phyloP scores from a whole-genome alignment of 2,329 filamentous ascomycete species.

The Curvularia verruculosa region DNA sequence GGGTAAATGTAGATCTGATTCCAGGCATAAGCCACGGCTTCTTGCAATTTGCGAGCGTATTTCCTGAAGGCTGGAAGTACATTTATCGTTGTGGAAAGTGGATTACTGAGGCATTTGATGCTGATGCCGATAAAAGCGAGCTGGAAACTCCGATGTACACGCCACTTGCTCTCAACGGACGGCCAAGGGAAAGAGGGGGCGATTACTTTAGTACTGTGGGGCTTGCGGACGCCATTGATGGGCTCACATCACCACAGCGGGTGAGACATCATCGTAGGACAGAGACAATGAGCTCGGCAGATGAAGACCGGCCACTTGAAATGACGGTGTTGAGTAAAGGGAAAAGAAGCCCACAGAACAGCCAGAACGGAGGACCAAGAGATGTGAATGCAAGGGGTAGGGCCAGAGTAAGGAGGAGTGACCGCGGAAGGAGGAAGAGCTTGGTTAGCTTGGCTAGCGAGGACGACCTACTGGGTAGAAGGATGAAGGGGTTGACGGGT shows the following conservation, averaged over 20 bases:
- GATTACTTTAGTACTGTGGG: slow-evolving; percentile 80
- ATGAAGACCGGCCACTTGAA: slow-evolving; percentile 82
- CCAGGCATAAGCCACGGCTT: slow-evolving; percentile 94
- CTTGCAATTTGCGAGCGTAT: slow-evolving; percentile 85
- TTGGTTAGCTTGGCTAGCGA: slow-evolving; percentile 55
- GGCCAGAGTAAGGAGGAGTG: slow-evolving; percentile 35
- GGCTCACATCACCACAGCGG: slow-evolving; percentile 47
- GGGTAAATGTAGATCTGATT: slow-evolving; percentile 81
- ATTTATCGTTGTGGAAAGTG: slow-evolving; percentile 79
- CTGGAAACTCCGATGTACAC: slow-evolving; percentile 23
- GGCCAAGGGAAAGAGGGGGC: slow-evolving; percentile 54
- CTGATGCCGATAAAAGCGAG: slow-evolving; percentile 34
- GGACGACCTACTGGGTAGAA: slow-evolving; percentile 55
- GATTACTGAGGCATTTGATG: slow-evolving; percentile 78
- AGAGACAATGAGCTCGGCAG: slow-evolving; percentile 65
- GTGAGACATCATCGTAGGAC: slow-evolving; percentile 54
- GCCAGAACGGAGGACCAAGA: neutral
- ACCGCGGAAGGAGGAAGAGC: slow-evolving; percentile 47
- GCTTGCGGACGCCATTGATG: slow-evolving; percentile 75
- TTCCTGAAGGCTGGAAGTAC: slow-evolving; percentile 88
- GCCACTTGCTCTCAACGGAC: slow-evolving; percentile 3
- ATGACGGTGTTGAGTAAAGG: slow-evolving; percentile 61
- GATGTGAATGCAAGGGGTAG: slow-evolving; percentile 19
- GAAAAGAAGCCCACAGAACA: slow-evolving; percentile 29
- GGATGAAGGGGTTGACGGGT: slow-evolving; percentile 57